Evolutionary conservation across 306 rosid species (phyloP), one percentile per base, ranked within the genome.

Genomic region (Glycine tomentella): DNA sequence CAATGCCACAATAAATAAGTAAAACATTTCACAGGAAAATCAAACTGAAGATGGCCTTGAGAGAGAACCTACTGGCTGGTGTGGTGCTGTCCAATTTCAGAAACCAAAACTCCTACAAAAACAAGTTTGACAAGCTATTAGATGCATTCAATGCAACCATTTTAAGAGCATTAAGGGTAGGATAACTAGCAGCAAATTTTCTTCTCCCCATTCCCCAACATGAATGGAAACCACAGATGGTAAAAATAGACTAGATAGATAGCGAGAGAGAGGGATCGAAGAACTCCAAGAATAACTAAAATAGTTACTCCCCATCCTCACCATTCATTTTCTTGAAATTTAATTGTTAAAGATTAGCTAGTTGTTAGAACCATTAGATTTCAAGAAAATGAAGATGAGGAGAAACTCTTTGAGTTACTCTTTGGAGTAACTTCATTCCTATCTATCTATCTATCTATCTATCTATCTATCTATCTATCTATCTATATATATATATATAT

Each of bases 41-140:
- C 61, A 64, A 78, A 81, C 74, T 20, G 31, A 79, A 80, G 9
- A 68, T 17, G 50, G 56, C 76, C 69, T 33, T 69, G 68, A 70
- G 31, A 53, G 56, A 63, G 72, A 80, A 80, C 90, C 15, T 87
- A 93, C 99, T 88, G 20, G 91, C 52, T 79, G 97, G 90, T 2
- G 94, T 81, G 52, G 38, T 78, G 85, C 67, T 81, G 17, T 90
- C 99, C 57, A 80, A 84, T 84, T 83, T 93, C 61, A 95, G 91
- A 89, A 95, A 93, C 74, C 40, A 65, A 79, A 93, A 92, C 49
- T 92, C 98, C 99, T 95, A 53, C 84, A 85, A 33, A 57, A 50
- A 80, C 81, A 64, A 74, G 50, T 76, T 84, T 72, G 53, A 65
- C 44, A 56, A 70, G 72, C 79, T 62, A 64, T 59, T 66, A 62